Evolutionary conservation across 306 rosid species (phyloP), one percentile per base, ranked within the genome.

Genomic region (Rosa lucieae): DNA sequence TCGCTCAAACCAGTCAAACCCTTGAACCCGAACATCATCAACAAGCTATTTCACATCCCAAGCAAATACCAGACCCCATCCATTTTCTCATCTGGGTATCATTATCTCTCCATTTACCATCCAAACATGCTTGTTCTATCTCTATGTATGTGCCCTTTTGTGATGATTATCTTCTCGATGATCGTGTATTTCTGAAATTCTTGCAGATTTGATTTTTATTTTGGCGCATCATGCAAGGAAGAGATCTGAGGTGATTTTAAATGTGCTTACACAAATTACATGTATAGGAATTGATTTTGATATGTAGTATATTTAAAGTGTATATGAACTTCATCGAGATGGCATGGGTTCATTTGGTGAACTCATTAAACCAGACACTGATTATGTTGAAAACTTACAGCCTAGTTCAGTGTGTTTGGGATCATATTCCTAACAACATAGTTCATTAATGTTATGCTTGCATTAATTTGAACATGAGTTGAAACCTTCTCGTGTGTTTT

Each of bases 61-160:
- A 74, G 52, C 73, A 67, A 61, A 12, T 18, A 51, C 71, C 20
- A 20, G 46, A 15, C 35, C 6, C 5, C 67, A 61, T 61, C 35
- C 7, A 44, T 44, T 62, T 62, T 52, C 70, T 59, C 14, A 21
- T 21, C 21, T 43, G 46, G 79, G 67, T 75, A 74, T 20, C 58
- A 18, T 58, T 18, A 62, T 52, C 10, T 51, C 56, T 7, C 11
- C 37, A 10, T 12, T 35, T 52, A 52, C 35, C 20, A 26, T 26
- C 37, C 66, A 23, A 39, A 39, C 14, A 67, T 67, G 26, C 48
- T 37, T 9, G 17, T 37, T 66, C 23, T 8, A 8, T 18, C 4
- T 18, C 1, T 15, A 14, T 59, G 3, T 59, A 58, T 53, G n/a
- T 53, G n/a, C 23, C 59, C 21, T 56, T n/a, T 56, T 56, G 3